Evolutionary conservation across 1,284 basidiomycete species (phyloP).

Genomic region (Cutaneotrichosporon mucoides): DNA sequence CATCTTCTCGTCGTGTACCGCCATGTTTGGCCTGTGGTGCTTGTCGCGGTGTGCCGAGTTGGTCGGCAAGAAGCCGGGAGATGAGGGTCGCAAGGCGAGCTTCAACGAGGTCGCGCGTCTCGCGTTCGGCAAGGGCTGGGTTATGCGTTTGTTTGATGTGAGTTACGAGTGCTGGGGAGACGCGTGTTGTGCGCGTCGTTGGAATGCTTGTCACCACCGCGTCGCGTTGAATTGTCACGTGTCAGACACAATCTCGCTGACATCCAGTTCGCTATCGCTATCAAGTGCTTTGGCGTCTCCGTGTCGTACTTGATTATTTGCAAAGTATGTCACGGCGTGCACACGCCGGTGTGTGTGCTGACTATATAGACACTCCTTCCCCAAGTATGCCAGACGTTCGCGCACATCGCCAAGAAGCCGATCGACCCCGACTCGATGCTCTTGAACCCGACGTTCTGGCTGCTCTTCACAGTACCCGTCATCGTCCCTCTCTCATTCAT

Average conservation of each 20-base stretch:
- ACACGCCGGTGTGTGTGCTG: too few species aligned
- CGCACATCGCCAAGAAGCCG: constrained; percentile 61
- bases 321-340: constrained; percentile 57
- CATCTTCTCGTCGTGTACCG: constrained; percentile 71
- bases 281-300: constrained; percentile 95
- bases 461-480: constrained; percentile 72
- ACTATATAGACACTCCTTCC: constrained; percentile 65
- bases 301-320: constrained; percentile 94
- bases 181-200: too few species aligned
- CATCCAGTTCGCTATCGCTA: constrained; percentile 81
- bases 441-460: constrained; percentile 76
- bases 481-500: constrained; percentile 86
- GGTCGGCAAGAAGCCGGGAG: constrained; percentile 51
- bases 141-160: constrained; percentile 45
- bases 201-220: too few species aligned
- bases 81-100: constrained; percentile 61
- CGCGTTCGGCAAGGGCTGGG: constrained; percentile 60
- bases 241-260: background rate
- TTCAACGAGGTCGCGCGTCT: constrained; percentile 82
- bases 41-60: constrained; percentile 80
- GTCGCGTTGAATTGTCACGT: too few species aligned
- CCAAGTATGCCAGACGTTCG: constrained; percentile 80
- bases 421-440: constrained; percentile 58
- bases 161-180: constrained; percentile 9
- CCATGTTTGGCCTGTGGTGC: constrained; percentile 83